Conservation (phyloP, 768 basidiomycete genomes). For the Pisolithus tinctorius region DNA sequence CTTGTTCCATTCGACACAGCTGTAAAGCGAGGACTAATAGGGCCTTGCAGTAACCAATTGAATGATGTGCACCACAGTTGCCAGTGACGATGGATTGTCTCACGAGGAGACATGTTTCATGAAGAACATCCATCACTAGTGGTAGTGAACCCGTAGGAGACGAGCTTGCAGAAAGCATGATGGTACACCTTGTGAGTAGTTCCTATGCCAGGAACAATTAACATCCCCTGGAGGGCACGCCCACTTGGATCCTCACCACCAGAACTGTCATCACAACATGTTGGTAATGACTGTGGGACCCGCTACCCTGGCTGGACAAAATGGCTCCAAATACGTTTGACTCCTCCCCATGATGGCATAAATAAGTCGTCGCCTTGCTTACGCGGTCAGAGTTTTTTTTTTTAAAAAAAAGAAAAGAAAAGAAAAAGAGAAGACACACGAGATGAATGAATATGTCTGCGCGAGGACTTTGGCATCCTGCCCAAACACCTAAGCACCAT, state of each 20-base stretch:
- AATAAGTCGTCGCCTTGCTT: conserved; percentile 46
- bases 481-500: conserved; percentile 65
- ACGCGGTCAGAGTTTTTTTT: conserved; percentile 1
- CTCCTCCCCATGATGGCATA: conserved; percentile 32
- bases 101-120: conserved; percentile 13
- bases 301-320: not conserved
- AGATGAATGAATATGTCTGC: conserved; percentile 43
- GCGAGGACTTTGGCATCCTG: conserved; percentile 43
- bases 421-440: conserved; percentile 29
- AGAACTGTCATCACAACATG: conserved; percentile 19
- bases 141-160: conserved; percentile 13
- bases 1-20: conserved; percentile 15
- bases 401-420: not conserved
- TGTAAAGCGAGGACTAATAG: conserved; percentile 21
- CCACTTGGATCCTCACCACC: conserved; percentile 13
- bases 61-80: conserved; percentile 19
- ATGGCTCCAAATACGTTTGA: conserved; percentile 1
- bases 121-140: conserved; percentile 12
- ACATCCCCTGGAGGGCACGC: not conserved
- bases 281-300: not conserved
- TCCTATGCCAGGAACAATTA: conserved; percentile 11
- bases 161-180: conserved; percentile 9
- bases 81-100: conserved; percentile 19
- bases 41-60: conserved; percentile 24
- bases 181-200: conserved; percentile 18